Percentiles rank a stretch among this genome's conserved stretches.
Conservation (phyloP, 345 rosid species). For the Arabis hirsuta region DNA sequence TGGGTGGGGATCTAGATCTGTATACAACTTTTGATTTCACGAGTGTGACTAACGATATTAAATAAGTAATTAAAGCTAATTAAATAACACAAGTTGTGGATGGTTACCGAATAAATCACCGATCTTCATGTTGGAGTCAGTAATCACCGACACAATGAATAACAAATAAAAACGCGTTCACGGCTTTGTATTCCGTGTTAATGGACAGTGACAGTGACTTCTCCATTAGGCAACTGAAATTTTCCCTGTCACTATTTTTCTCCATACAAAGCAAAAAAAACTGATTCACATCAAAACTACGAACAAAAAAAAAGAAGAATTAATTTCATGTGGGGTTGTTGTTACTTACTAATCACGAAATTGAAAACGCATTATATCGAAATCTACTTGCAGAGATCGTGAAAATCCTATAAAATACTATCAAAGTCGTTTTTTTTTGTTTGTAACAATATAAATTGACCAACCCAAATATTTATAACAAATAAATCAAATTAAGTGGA, state of each 20-base stretch:
- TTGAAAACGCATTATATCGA: not conserved
- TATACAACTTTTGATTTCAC: not conserved
- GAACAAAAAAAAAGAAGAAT: not conserved
- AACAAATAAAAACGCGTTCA: slow-evolving; percentile 30
- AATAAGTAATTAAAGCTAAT: not conserved
- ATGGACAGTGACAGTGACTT: slow-evolving; percentile 21
- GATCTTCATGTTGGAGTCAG: not conserved
- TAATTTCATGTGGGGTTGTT: slow-evolving; percentile 23
- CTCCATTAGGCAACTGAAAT: slow-evolving; percentile 7
- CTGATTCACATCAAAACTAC: not conserved
- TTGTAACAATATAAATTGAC: not conserved
- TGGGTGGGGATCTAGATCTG: slow-evolving; percentile 25
- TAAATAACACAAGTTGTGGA: slow-evolving; percentile 7
- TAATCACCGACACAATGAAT: slow-evolving; percentile 34
- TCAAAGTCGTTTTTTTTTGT: not conserved
- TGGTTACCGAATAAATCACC: slow-evolving; percentile 6
- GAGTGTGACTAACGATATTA: not conserved
- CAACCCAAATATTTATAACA: not conserved
- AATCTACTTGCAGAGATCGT: slow-evolving; percentile 11
- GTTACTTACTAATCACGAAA: slow-evolving; percentile 14
- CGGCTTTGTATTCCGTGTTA: slow-evolving; percentile 9
- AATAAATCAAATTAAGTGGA: not conserved
- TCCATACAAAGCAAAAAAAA: not conserved
- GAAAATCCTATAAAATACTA: not conserved
- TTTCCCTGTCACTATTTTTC: not conserved